These are phyloP conservation scores for Arthromyces matolae DNA, from an alignment of 768 basidiomycete species.

Conservation along the genomic window DNA sequence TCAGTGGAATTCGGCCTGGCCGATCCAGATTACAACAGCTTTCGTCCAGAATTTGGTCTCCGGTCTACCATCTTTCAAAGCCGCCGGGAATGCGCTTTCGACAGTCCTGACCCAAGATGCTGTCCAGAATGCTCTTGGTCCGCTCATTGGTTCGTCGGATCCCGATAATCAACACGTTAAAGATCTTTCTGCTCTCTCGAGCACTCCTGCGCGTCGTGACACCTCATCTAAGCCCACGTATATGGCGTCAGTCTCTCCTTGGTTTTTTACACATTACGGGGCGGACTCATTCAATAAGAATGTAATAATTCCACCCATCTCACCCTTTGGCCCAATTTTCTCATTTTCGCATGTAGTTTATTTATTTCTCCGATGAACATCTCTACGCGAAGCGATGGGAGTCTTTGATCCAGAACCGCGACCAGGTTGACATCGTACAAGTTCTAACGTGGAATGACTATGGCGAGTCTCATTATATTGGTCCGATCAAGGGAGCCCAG, in stretches of 20 bases:
- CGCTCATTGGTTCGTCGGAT: slow-evolving; percentile 37
- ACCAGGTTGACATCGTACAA: slow-evolving; percentile 57
- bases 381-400: slow-evolving; percentile 70
- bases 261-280: slow-evolving; percentile 81
- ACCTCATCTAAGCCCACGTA: slow-evolving; percentile 30
- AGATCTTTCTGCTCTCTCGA: slow-evolving; percentile 31
- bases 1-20: slow-evolving; percentile 85
- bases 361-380: slow-evolving; percentile 66
- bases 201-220: slow-evolving; percentile 22
- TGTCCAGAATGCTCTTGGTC: slow-evolving; percentile 10
- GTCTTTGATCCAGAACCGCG: slow-evolving; percentile 50
- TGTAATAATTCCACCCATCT: slow-evolving; percentile 30
- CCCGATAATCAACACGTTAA: slow-evolving; percentile 55
- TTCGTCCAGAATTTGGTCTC: slow-evolving; percentile 24
- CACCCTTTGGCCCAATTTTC: not conserved
- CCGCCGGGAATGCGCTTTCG: no score
- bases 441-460: slow-evolving; percentile 72
- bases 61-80: not conserved
- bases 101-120: no score
- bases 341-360: slow-evolving; percentile 38
- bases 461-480: slow-evolving; percentile 78
- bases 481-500: slow-evolving; percentile 69
- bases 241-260: slow-evolving; percentile 60
- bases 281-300: slow-evolving; percentile 70
- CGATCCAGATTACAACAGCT: slow-evolving; percentile 49